Percentiles rank a stretch among this genome's conserved stretches.
phyloP scores from a whole-genome alignment of 441 rosid genomes.

The Macaranga tanarius region DNA sequence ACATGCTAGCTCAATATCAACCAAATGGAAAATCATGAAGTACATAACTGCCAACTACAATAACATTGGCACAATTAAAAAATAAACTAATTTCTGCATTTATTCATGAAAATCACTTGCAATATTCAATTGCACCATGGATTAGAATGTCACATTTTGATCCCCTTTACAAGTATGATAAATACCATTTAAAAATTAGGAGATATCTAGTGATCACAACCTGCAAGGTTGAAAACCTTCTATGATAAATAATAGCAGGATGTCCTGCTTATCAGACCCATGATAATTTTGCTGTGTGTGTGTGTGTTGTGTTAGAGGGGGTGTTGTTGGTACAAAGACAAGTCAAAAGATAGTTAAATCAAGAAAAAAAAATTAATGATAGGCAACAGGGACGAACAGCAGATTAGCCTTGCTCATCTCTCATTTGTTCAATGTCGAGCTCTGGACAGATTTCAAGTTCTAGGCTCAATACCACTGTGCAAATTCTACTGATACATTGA shows the following conservation, averaged over 20 bases:
- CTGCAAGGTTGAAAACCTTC: background rate
- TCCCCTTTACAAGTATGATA: no score
- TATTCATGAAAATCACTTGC: background rate
- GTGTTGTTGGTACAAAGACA: no score
- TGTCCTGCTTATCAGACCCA: background rate
- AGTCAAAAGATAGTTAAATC: background rate
- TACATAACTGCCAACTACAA: background rate
- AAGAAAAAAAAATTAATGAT: background rate
- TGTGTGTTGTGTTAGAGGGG: no score
- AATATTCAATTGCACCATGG: background rate
- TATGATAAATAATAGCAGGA: background rate
- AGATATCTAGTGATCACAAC: background rate
- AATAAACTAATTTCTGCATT: background rate
- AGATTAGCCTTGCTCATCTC: background rate
- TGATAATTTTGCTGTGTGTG: background rate
- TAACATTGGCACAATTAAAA: background rate
- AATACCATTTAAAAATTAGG: background rate
- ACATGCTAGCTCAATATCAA: background rate
- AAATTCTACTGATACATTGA: background rate
- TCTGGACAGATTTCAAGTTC: background rate
- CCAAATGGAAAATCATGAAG: background rate
- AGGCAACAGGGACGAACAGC: background rate
- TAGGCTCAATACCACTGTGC: background rate
- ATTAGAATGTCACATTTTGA: no score
- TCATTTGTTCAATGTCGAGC: background rate